A percentile compares a stretch with the other conserved stretches of the same genome.
phyloP scores from a whole-genome alignment of 768 basidiomycete species.

The Russula compacta region DNA sequence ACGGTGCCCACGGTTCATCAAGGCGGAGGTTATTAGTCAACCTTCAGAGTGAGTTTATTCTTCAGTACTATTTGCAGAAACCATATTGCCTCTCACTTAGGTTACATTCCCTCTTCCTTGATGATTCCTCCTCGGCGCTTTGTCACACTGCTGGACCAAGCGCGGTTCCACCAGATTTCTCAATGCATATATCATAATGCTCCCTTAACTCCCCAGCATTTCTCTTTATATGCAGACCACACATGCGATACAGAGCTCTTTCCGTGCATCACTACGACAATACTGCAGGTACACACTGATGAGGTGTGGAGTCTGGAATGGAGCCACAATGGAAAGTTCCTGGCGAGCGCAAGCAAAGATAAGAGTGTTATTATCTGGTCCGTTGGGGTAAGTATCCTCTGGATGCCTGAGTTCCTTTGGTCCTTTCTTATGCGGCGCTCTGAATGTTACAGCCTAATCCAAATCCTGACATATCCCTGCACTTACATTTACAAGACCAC shows the following conservation, averaged over 20 bases:
- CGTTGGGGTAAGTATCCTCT: slow-evolving; percentile 52
- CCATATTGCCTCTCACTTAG: slow-evolving; percentile 33
- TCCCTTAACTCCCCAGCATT: slow-evolving; percentile 43
- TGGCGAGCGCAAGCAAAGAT: slow-evolving; percentile 88
- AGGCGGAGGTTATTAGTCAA: slow-evolving; percentile 64
- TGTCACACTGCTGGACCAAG: slow-evolving; percentile 75
- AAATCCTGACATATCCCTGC: slow-evolving; percentile 46
- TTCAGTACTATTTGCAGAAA: neutral
- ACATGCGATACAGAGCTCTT: slow-evolving; percentile 73
- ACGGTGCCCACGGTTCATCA: slow-evolving; percentile 77
- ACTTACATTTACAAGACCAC: slow-evolving; percentile 68
- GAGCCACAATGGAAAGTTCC: slow-evolving; percentile 78
- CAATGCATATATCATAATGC: slow-evolving; percentile 84
- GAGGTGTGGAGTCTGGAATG: slow-evolving; percentile 96
- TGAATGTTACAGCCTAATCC: slow-evolving; percentile 17
- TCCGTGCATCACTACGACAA: slow-evolving; percentile 77
- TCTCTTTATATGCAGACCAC: slow-evolving; percentile 86
- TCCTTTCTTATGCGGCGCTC: neutral
- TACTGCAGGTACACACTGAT: slow-evolving; percentile 78
- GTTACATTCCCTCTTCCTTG: slow-evolving; percentile 78
- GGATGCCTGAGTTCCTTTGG: slow-evolving; percentile 2
- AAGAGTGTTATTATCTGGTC: slow-evolving; percentile 84
- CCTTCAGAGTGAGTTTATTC: slow-evolving; percentile 60
- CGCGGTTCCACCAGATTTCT: slow-evolving; percentile 68
- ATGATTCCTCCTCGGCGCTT: slow-evolving; percentile 93